Evolutionary conservation across 805 yeast genomes (phyloP), one percentile per base, ranked within the genome.

Genomic region (Priceomyces medius): DNA sequence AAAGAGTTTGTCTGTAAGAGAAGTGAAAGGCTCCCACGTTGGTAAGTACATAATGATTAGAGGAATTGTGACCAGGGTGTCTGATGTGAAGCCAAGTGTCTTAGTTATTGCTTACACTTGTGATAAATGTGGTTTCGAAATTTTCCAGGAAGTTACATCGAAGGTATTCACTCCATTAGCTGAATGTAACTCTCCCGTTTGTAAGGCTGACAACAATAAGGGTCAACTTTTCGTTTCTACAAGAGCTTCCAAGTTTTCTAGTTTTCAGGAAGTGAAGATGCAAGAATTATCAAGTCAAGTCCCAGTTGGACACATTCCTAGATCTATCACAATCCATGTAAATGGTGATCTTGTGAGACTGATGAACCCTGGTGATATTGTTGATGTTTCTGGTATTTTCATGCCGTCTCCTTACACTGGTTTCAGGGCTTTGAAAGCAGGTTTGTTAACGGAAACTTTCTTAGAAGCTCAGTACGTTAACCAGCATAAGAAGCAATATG

Each of bases 341-440:
- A 87, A 85, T 54, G 99, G 99, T 33, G 85, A 88, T 44, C 68
- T 93, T 41, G 97, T 89, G 20, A 79, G 99, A 55, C 67, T 85
- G 9, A 74, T 88, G 72, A 80, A 82, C 47, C 98, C 99, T 1
- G 99, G 99, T 55, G 99, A 93, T 62, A 76, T 85, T 21, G 97
- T 89, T 24, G 98, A 93, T 60, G 80, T 91, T 27, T 76, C 95
- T 0, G 99, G 99, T 40, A 83, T 93, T 19, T 89, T 83, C 59
- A 68, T 95, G 69, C 99, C 99, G 0, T 71, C 89, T 35, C 98
- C 99, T 2, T 93, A 90, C 66, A 89, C 98, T 2, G 99, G 99
- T 0, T 90, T 85, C 73, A 79, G 82, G 56, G 99, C 98, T 2
- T 69, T 95, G 48, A 79, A 80, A 54, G 97, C 99, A 0, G 99